Evolutionary conservation across 331 rosid species (phyloP).

Genomic region (Dryas integrifolia): DNA sequence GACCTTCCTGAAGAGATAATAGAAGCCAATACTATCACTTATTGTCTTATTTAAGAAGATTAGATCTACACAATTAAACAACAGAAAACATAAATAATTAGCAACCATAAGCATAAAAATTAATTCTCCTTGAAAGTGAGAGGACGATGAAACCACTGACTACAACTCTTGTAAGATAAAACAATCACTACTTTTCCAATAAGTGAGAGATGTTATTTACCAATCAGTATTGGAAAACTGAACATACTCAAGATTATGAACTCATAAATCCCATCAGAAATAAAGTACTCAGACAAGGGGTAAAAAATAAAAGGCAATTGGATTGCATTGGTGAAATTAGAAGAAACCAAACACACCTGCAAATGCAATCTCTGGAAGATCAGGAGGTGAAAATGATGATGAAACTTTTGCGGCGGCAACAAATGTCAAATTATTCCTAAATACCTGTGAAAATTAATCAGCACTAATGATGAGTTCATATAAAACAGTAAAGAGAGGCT

Average conservation of each 20-base stretch:
- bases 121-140: background rate
- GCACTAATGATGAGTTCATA: conserved; percentile 19
- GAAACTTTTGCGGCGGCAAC: conserved; percentile 91
- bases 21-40: conserved; percentile 7
- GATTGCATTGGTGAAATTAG: conserved; percentile 5
- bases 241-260: background rate
- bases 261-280: conserved; percentile 1
- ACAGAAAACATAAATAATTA: background rate
- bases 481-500: background rate
- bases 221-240: background rate
- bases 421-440: conserved; percentile 73
- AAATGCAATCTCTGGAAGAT: conserved; percentile 93
- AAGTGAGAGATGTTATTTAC: background rate
- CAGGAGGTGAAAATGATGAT: conserved; percentile 86
- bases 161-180: background rate
- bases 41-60: conserved; percentile 8
- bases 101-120: background rate
- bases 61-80: background rate
- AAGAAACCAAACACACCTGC: conserved; percentile 55
- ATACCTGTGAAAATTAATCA: conserved; percentile 48
- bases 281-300: background rate
- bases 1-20: conserved; percentile 70
- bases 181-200: background rate
- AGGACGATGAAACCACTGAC: background rate
- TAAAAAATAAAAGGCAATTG: background rate